Conservation (phyloP, 192 early-diverging fungal species). For the Coemansia aciculifera region DNA sequence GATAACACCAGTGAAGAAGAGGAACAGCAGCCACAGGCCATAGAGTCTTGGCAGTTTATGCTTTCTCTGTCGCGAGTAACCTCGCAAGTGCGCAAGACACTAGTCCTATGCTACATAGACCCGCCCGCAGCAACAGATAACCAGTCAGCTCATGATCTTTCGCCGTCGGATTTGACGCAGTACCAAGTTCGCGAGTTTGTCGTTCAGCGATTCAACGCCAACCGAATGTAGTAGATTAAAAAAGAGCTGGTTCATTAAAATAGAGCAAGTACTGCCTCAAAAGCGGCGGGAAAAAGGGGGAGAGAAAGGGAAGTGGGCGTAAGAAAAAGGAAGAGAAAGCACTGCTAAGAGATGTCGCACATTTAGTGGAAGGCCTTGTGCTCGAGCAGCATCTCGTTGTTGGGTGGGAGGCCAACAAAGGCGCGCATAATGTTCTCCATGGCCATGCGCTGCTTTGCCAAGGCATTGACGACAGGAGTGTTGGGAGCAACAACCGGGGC, state of each 20-base stretch:
- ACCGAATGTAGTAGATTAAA: constrained; percentile 19
- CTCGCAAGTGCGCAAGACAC: constrained; percentile 39
- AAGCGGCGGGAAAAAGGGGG: neutral
- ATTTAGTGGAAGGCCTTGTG: constrained; percentile 68
- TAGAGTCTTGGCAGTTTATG: constrained; percentile 40
- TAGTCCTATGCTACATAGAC: constrained; percentile 47
- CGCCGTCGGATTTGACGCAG: constrained; percentile 22
- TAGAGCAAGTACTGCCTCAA: neutral
- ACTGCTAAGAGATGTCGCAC: neutral
- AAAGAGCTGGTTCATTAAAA: neutral
- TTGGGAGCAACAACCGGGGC: constrained; percentile 91
- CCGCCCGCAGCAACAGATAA: neutral
- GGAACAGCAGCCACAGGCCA: neutral
- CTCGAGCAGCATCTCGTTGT: constrained; percentile 97
- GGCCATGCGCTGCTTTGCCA: constrained; percentile 91
- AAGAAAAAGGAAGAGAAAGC: neutral
- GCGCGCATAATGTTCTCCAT: constrained; percentile 99
- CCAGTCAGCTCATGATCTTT: neutral
- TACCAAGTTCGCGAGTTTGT: constrained; percentile 33
- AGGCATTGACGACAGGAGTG: constrained; percentile 95
- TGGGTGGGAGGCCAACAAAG: constrained; percentile 90
- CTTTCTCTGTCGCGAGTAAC: constrained; percentile 39
- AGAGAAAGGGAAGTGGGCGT: neutral
- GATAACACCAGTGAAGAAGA: neutral
- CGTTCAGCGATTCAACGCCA: constrained; percentile 46